Evolutionary conservation across 257 asterid genomes (phyloP), one percentile per base, ranked within the genome.

Genomic region (Linderniella brevidens): DNA sequence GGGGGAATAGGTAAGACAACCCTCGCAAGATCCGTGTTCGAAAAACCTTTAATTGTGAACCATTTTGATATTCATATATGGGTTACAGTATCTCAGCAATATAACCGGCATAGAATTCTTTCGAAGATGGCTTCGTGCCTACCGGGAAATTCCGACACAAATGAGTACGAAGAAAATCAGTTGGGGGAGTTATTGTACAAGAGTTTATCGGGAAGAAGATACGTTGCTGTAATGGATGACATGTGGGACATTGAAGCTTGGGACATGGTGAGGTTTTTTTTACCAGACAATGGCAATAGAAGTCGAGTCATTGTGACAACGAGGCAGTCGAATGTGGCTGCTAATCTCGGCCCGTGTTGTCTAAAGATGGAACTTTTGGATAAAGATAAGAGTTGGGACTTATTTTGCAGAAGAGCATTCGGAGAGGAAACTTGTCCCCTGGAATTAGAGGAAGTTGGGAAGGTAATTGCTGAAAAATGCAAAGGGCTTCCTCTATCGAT

Each of bases 1-100:
- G 52, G 52, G 10, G 41, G 41, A 3, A 13, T 36, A 6, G 64
- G 67, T 14, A 66, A 66, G 68, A 67, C 65, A 4, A 65, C 64
- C 16, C 46, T 65, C 0, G 54, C 64, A 9, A 52, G 18, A n/a
- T 47, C 41, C 14, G 35, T 57, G 13, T 66, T 18, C 16, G 41
- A 49, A 10, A 61, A 56, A 36, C 48, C 59, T 8, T 9, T 11
- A 0, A 18, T 50, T 10, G 3, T 8, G 3, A 5, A 38, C 8
- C 42, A 58, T 37, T 67, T 67, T 38, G 29, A 58, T n/a, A 32
- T 20, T 52, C 41, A 39, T 11, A 57, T 57, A 15, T 60, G 63
- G 63, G 50, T 46, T 13, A 37, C 17, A 8, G 29, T 61, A 11
- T 53, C 66, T 1, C 65, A 48, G 25, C 35, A 8, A 4, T 40